These are phyloP conservation scores for Cordyceps javanica DNA, from an alignment of 2,329 filamentous ascomycete species.

Conservation along the genomic window DNA sequence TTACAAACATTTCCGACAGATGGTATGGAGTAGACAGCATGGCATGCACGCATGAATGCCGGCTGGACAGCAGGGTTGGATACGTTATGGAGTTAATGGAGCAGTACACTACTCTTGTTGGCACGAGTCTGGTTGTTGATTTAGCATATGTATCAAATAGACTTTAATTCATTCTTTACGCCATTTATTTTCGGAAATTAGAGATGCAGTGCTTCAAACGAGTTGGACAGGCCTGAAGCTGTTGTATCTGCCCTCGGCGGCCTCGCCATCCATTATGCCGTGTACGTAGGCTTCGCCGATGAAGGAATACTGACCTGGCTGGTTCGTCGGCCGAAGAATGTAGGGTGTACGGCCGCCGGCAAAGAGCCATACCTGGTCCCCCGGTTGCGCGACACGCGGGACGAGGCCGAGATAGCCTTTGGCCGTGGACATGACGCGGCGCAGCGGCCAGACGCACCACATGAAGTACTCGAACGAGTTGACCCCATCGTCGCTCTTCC, in stretches of 20 bases:
- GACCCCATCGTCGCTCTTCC: neutral
- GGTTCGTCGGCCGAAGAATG: conserved; percentile 4
- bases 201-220: neutral
- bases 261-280: conserved; percentile 10
- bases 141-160: neutral
- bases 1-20: no score
- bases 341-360: conserved; percentile 4
- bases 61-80: neutral
- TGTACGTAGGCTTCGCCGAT: conserved; percentile 8
- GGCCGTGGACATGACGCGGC: conserved; percentile 1
- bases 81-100: neutral
- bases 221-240: neutral
- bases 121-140: neutral
- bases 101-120: neutral
- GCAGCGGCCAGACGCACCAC: conserved; percentile 10
- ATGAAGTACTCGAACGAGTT: conserved; percentile 8
- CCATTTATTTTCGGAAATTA: no score
- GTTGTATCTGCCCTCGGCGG: neutral
- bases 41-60: neutral
- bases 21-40: neutral
- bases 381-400: neutral
- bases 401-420: conserved; percentile 13
- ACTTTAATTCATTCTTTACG: no score
- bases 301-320: neutral
- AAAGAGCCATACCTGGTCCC: conserved; percentile 14